Base-by-base conservation (phyloP, 192 early-diverging fungal genomes). In the Backusella tarrabulga region DNA sequence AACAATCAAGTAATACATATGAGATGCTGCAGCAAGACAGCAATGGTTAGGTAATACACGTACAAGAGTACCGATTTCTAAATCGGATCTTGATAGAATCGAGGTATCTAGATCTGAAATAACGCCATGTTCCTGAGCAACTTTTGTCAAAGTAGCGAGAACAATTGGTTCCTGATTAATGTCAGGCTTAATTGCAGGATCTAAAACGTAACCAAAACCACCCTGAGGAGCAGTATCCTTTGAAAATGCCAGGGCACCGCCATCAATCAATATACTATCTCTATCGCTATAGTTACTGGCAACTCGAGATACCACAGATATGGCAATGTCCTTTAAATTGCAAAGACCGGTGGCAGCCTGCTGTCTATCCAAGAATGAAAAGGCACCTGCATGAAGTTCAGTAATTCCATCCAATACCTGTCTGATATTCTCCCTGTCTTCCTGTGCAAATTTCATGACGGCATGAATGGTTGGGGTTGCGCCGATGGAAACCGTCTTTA, bases 61-160 rank as follows among this genome's bases (percentile, higher is more conserved):
- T 36, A 78, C 35, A 1, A 82, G 70, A 34, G 67, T 71, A 17
- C 81, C 81, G 17, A 80, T 50, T 15, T 38, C 35, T 21, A 70
- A 70, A 12, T 70, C 68, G 26, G 68, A 23, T 40, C 68, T 70
- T 75, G 21, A 75, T 46, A 63, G 26, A 19, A 60, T 67, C 11
- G 71, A 70, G 72, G 9, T 54, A 42, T 50, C 54, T 36, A 75
- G 19, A 41, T 79, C 74, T 26, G 68, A 67, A n/a, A 82, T 66
- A 77, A 81, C 72, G 32, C 81, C 77, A 71, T 82, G 81, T 44
- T 82, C 81, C 54, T 82, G 81, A 4, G 77, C 34, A 56, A 82
- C 35, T 70, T 79, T 82, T 35, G 60, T 67, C 6, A 82, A 67
- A 19, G 68, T 21, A 23, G 68, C 35, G 1, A 70, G 34, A 23